Percentiles rank a stretch among this genome's conserved stretches.
Evolutionary conservation across 768 basidiomycete species (phyloP).

Genomic region (Collybia sordida): DNA sequence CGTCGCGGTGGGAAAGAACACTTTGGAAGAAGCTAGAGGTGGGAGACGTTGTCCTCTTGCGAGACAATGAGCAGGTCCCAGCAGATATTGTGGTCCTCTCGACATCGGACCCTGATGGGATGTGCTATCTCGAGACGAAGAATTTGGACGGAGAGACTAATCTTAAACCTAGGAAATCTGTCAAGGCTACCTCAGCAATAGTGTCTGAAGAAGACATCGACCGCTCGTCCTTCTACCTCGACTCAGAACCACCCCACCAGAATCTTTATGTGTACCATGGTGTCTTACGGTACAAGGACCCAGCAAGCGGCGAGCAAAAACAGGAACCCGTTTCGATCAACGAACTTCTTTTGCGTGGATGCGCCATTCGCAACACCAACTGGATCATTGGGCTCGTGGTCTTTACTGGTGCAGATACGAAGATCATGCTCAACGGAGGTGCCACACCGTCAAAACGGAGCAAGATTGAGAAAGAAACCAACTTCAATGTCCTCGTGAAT

Average conservation of each 20-base stretch:
- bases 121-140: constrained; percentile 97
- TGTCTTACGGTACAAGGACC: constrained; percentile 73
- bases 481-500: constrained; percentile 96
- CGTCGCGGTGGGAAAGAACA: constrained; percentile 90
- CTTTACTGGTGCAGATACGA: constrained; percentile 91
- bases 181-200: constrained; percentile 75
- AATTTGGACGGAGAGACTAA: constrained; percentile 98
- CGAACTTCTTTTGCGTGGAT: constrained; percentile 89
- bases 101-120: constrained; percentile 86
- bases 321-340: constrained; percentile 84
- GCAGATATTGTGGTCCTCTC: constrained; percentile 93
- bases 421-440: constrained; percentile 91
- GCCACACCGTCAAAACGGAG: constrained; percentile 94
- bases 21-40: constrained; percentile 99
- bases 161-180: constrained; percentile 79
- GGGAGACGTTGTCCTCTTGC: constrained; percentile 88
- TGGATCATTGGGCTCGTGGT: constrained; percentile 95
- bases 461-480: constrained; percentile 98
- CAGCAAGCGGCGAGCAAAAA: constrained; percentile 47
- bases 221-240: constrained; percentile 81
- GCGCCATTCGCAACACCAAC: constrained; percentile 82
- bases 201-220: constrained; percentile 88
- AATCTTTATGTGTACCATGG: constrained; percentile 92
- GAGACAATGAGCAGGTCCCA: constrained; percentile 95
- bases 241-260: constrained; percentile 91